A percentile compares a stretch with the other conserved stretches of the same genome.
phyloP scores from a whole-genome alignment of 176 grass and related monocot species.

The Otatea glauca region DNA sequence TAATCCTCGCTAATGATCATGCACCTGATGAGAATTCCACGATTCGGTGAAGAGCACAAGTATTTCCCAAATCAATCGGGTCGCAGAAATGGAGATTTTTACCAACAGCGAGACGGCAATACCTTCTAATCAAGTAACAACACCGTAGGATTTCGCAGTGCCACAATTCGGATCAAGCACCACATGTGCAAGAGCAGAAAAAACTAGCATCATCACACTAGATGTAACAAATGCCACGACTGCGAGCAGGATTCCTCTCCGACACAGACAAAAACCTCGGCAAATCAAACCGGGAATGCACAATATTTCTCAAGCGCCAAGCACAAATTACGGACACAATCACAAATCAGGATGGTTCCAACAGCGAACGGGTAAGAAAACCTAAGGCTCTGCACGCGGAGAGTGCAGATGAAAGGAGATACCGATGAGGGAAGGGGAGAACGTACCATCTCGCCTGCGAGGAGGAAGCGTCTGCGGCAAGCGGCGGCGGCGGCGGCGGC shows the following conservation, averaged over 20 bases:
- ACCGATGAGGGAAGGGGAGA: background rate
- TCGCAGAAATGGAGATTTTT: background rate
- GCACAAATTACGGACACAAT: background rate
- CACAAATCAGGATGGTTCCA: background rate
- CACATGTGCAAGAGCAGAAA: background rate
- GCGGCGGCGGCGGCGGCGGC: background rate
- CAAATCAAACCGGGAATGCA: background rate
- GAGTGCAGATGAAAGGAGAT: background rate
- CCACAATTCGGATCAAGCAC: background rate
- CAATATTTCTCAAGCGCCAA: background rate
- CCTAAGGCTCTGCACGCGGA: background rate
- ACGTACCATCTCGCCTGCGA: constrained; percentile 31
- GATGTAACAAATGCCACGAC: background rate
- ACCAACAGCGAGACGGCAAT: background rate
- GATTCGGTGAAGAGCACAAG: background rate
- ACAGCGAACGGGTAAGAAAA: background rate
- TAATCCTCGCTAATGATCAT: background rate
- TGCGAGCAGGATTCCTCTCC: background rate
- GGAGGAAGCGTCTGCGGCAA: background rate
- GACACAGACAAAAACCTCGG: background rate
- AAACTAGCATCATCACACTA: background rate
- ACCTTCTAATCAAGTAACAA: background rate
- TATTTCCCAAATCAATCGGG: background rate
- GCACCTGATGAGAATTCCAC: background rate
- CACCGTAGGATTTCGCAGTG: background rate